Base-by-base conservation (phyloP, 129 eudicot genomes). In the carrot (Daucus carota) region DNA sequence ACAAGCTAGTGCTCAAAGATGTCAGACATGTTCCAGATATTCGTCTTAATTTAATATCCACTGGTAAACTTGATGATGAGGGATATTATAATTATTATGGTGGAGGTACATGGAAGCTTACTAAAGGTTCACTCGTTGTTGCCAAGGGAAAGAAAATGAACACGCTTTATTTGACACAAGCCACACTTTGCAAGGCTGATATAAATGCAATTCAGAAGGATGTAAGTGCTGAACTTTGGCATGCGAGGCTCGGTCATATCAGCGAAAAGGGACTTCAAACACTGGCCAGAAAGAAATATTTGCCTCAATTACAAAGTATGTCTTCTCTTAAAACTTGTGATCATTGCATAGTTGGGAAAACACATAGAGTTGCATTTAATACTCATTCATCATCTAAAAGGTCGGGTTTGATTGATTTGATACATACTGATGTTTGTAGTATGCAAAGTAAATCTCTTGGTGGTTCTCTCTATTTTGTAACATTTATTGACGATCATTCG, bases 401-500 rank as follows among this genome's bases (percentile, higher is more conserved):
- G 22, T 2, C 33, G 1, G 0, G 26, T 71, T 0, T 71, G 36
- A 10, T 71, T 41, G 75, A 43, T 42, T 20, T 71, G 12, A 48
- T 71, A 31, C 57, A 71, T 71, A 36, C 38, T n/a, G 10, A 43
- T 71, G n/a, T 71, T 41, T 71, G 54, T 41, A n/a, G 15, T 24
- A 43, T 71, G 57, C 28, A 42, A 7, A 42, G 9, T 22, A 41
- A 71, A 42, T 18, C 75, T 18, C 54, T 71, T n/a, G 75, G 57
- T 24, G 31, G 54, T 71, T 34, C 57, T 48, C 8, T 41, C n/a
- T 71, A 71, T 38, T 83, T 83, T 78, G 80, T 78, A 12, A 74
- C 77, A 4, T 78, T 74, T 29, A 74, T 82, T 28, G 75, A 78
- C 59, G 82, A 78, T 47, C 80, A 73, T 40, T 75, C 86, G 8